Percentiles rank a stretch among this genome's conserved stretches.
Conservation (phyloP, 176 grass and related monocot species). For the Musa beccarii region DNA sequence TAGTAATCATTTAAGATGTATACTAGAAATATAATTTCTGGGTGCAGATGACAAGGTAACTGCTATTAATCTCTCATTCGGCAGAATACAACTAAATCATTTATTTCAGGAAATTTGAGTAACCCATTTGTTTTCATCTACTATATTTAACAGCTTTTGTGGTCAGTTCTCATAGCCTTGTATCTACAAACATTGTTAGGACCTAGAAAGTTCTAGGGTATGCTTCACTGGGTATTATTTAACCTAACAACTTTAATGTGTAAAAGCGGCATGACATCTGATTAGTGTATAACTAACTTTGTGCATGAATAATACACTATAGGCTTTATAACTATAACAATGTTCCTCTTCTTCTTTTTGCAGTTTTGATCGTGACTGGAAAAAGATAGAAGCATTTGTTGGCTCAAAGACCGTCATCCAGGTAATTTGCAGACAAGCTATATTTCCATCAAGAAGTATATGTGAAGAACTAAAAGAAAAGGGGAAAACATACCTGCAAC, state of each 20-base stretch:
- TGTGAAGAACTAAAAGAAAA: background rate
- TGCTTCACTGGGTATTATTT: background rate
- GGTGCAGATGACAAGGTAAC: too few relatives aligned
- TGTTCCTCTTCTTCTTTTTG: background rate
- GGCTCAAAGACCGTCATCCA: constrained; percentile 9
- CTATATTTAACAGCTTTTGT: background rate
- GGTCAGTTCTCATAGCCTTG: background rate
- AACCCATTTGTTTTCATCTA: too few relatives aligned
- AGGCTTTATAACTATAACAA: background rate
- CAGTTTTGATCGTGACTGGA: constrained; percentile 15
- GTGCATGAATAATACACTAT: background rate
- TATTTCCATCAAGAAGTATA: background rate
- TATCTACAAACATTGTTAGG: background rate
- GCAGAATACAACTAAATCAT: too few relatives aligned
- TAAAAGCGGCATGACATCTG: background rate
- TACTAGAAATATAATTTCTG: too few relatives aligned
- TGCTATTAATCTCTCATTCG: too few relatives aligned
- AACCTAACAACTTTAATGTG: background rate
- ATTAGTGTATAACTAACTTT: background rate
- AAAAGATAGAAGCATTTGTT: constrained; percentile 14
- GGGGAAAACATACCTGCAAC: background rate
- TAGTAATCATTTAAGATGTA: too few relatives aligned
- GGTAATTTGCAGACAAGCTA: constrained; percentile 2
- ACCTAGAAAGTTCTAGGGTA: background rate
- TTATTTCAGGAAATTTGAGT: too few relatives aligned